A percentile compares a stretch with the other conserved stretches of the same genome.
Conservation (phyloP, 2,329 filamentous ascomycete genomes). For the Hypoxylon sp. region DNA sequence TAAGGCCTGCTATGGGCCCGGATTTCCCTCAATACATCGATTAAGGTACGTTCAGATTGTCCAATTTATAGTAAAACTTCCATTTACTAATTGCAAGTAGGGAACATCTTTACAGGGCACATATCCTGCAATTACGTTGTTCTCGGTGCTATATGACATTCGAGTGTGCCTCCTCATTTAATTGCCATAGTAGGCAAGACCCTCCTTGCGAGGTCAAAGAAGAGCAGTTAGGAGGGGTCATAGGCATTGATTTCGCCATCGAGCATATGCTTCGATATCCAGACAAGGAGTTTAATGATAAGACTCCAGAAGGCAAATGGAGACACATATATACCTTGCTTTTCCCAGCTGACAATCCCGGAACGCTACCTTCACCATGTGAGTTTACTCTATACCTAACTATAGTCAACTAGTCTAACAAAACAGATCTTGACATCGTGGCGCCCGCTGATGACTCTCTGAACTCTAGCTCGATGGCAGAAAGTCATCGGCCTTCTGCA, state of each 20-base stretch:
- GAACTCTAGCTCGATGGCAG: no score
- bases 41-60: background rate
- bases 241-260: background rate
- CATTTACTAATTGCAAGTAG: background rate
- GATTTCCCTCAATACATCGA: background rate
- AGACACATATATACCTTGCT: background rate
- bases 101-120: slow-evolving; percentile 4
- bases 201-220: slow-evolving; percentile 9
- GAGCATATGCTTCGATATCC: slow-evolving; percentile 7
- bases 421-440: slow-evolving; percentile 2
- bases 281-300: slow-evolving; percentile 1
- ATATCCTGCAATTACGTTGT: background rate
- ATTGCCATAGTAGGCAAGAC: slow-evolving; percentile 15
- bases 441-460: no score
- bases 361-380: slow-evolving; percentile 10
- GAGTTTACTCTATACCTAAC: background rate
- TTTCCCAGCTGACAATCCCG: slow-evolving; percentile 10
- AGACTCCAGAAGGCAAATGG: slow-evolving; percentile 13
- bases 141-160: slow-evolving; percentile 10
- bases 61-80: background rate
- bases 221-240: slow-evolving; percentile 12
- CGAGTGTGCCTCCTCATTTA: slow-evolving; percentile 3
- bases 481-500: no score
- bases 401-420: background rate
- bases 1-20: background rate